These are phyloP conservation scores for Aspergillus hancockii DNA, from an alignment of 495 filamentous ascomycete genomes.

Conservation along the genomic window DNA sequence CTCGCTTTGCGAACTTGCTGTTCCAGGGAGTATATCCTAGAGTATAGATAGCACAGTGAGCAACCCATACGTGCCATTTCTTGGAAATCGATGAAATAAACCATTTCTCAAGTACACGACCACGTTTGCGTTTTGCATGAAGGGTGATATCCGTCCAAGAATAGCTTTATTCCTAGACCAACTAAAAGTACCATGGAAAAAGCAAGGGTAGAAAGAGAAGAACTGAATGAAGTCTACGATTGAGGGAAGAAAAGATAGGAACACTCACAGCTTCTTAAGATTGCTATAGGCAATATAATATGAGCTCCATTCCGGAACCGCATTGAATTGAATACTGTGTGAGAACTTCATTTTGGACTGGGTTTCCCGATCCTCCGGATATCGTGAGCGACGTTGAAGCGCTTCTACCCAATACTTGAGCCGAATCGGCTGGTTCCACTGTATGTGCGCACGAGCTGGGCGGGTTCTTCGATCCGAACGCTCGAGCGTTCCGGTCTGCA, in stretches of 20 bases:
- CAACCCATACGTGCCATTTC: conserved; percentile 2
- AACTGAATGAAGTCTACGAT: not conserved
- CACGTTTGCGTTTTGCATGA: not conserved
- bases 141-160: not conserved
- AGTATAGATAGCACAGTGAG: conserved; percentile 17
- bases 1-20: conserved; percentile 63
- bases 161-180: conserved; percentile 4
- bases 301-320: conserved; percentile 97
- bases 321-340: conserved; percentile 98
- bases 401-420: conserved; percentile 44
- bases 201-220: not conserved
- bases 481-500: not conserved
- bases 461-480: conserved; percentile 1
- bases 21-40: conserved; percentile 90
- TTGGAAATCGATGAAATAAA: not conserved
- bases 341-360: conserved; percentile 97
- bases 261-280: conserved; percentile 91
- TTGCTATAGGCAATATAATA: conserved; percentile 98
- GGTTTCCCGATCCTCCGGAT: conserved; percentile 28
- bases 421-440: conserved; percentile 21
- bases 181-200: not conserved
- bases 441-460: not conserved
- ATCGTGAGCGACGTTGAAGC: conserved; percentile 30
- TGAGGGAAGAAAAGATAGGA: conserved; percentile 1
- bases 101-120: not conserved